A percentile compares a stretch with the other conserved stretches of the same genome.
Conservation (phyloP, 2,329 filamentous ascomycete species). For the Diaporthe aspalathi region DNA sequence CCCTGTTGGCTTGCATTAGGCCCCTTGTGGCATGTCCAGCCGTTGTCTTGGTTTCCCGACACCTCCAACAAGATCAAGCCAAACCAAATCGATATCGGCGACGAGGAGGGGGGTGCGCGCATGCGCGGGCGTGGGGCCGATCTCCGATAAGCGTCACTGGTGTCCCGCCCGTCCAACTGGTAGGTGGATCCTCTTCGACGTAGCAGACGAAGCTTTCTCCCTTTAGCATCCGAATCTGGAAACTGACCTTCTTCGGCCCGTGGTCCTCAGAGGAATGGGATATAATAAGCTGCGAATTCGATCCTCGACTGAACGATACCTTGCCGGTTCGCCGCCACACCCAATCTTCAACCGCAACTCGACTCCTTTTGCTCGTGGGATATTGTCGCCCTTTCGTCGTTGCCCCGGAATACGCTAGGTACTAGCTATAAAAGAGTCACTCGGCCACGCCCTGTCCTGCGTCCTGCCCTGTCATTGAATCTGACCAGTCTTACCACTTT, state of each 20-base stretch:
- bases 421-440: too few species aligned
- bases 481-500: neutral
- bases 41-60: constrained; percentile 5
- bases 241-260: neutral
- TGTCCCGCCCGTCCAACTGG: neutral
- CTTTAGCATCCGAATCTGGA: constrained; percentile 25
- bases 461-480: too few species aligned
- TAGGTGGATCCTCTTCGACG: neutral
- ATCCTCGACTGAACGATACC: neutral
- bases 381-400: neutral
- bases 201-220: neutral
- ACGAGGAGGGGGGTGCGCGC: neutral
- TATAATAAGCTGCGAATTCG: neutral
- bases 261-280: neutral
- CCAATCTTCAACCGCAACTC: neutral
- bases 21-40: constrained; percentile 27
- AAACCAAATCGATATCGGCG: constrained; percentile 9
- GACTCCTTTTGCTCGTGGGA: neutral
- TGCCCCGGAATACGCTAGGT: neutral
- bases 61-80: neutral
- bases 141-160: constrained; percentile 28
- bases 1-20: neutral
- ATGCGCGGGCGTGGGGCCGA: neutral
- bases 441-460: neutral
- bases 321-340: neutral